phyloP scores from a whole-genome alignment of 345 rosid species.

The Pistacia integerrima region DNA sequence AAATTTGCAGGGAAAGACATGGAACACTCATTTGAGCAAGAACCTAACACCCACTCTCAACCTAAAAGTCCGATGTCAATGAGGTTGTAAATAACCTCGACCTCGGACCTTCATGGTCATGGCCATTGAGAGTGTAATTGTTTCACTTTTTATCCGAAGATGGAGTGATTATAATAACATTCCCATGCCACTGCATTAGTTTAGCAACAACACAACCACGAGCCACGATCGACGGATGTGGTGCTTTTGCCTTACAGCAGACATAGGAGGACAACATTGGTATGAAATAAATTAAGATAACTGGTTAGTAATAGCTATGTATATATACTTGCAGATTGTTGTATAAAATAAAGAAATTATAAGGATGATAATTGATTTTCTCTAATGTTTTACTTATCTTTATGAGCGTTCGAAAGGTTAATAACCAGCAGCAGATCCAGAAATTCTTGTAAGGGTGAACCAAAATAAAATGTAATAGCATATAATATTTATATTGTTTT shows the following conservation, averaged over 20 bases:
- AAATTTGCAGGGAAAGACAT: constrained; percentile 12
- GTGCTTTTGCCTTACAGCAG: background rate
- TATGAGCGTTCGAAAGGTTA: too few relatives aligned
- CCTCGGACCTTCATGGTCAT: constrained; percentile 25
- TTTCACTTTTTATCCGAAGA: background rate
- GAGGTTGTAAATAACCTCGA: constrained; percentile 11
- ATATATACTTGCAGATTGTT: too few relatives aligned
- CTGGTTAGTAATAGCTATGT: too few relatives aligned
- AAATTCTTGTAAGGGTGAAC: too few relatives aligned
- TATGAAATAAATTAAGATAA: too few relatives aligned
- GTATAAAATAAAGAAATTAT: too few relatives aligned
- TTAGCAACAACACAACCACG: background rate
- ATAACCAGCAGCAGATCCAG: too few relatives aligned
- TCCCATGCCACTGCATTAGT: background rate
- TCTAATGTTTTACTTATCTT: too few relatives aligned
- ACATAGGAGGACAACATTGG: too few relatives aligned
- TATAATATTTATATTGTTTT: too few relatives aligned
- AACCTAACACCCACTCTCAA: background rate
- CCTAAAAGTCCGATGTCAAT: background rate
- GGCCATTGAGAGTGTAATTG: background rate
- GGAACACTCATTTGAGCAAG: constrained; percentile 42
- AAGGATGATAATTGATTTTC: too few relatives aligned
- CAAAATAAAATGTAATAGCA: too few relatives aligned
- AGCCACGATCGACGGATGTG: background rate
- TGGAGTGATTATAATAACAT: background rate